Evolutionary conservation across 1,284 basidiomycete genomes (phyloP), one percentile per base, ranked within the genome.

Genomic region (Austroboletus novae-zelandiae): DNA sequence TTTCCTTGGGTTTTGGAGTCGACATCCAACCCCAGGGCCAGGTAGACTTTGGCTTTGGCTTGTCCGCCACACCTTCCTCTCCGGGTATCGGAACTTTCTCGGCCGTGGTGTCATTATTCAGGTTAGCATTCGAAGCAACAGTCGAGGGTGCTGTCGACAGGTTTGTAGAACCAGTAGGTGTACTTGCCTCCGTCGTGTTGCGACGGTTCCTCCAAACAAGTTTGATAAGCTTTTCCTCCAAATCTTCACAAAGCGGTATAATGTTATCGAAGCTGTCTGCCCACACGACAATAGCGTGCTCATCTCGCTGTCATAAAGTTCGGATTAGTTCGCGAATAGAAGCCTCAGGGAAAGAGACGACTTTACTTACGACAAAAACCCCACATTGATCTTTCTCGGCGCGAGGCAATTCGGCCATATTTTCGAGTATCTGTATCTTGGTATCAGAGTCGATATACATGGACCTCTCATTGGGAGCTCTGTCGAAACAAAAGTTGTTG

Each of bases 341-440:
- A 27, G 27, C 27, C 6, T 27, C 27, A 27, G 27, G 27, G 9
- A 27, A 27, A 2, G 27, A 8, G 27, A 27, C 27, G 27, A 27
- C 1, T 37, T 18, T 20, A 37, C 83, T 63, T 65, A 86, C 86
- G 56, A 93, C 79, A 61, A 94, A 93, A 17, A 89, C 88, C 18
- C 86, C 90, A 58, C 83, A 85, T 63, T 93, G 90, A 55, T 91
- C 88, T 67, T 89, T 91, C 59, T 91, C 82, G 1, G 89, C 90
- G 29, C 78, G 74, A 1, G 84, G 83, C 30, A 93, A 77, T 49
- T 83, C 75, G 35, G 77, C 71, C 67, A 91, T 83, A 23, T 76
- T 78, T 48, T 86, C 78, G 45, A 89, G 61, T 39, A 89, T 78
- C 59, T 89, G 86, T 47, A 89, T 87, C 53, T 86, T 80, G 1